A percentile compares a stretch with the other conserved stretches of the same genome.
Evolutionary conservation across 257 asterid species (phyloP).

Genomic region (Capsicum baccatum): DNA sequence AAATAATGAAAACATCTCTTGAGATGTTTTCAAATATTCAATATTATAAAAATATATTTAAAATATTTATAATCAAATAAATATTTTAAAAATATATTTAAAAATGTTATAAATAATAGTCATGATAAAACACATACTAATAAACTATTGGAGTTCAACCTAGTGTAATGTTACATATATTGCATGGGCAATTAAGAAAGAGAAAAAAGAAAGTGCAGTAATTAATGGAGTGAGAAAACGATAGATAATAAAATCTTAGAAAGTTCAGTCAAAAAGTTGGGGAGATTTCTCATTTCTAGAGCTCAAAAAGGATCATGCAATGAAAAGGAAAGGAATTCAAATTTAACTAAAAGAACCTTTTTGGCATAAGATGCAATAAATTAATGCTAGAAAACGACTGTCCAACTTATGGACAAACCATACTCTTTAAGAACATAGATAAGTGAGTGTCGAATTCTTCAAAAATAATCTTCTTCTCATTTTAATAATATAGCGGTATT

Average conservation of each 20-base stretch:
- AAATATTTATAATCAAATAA: no score
- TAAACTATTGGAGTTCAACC: not conserved
- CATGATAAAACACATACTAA: no score
- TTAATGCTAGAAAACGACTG: not conserved
- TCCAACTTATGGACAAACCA: not conserved
- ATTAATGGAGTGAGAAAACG: not conserved
- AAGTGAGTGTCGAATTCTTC: rapidly evolving
- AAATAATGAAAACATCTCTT: no score
- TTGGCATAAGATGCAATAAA: not conserved
- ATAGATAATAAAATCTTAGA: not conserved
- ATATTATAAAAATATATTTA: no score
- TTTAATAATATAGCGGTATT: no score
- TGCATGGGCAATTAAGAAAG: not conserved
- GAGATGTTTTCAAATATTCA: no score
- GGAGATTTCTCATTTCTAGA: conserved; percentile 11
- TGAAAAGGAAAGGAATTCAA: conserved; percentile 38
- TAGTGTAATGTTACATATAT: not conserved
- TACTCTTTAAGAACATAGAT: not conserved
- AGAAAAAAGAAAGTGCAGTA: not conserved
- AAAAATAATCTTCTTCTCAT: not conserved
- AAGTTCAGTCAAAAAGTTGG: conserved; percentile 18
- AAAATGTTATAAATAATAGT: no score
- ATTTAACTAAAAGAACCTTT: conserved; percentile 2
- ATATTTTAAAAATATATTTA: no score
- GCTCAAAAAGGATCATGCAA: conserved; percentile 37